These are phyloP conservation scores for Pseudocercospora musae DNA, from an alignment of 2,329 filamentous ascomycete species.

Conservation along the genomic window DNA sequence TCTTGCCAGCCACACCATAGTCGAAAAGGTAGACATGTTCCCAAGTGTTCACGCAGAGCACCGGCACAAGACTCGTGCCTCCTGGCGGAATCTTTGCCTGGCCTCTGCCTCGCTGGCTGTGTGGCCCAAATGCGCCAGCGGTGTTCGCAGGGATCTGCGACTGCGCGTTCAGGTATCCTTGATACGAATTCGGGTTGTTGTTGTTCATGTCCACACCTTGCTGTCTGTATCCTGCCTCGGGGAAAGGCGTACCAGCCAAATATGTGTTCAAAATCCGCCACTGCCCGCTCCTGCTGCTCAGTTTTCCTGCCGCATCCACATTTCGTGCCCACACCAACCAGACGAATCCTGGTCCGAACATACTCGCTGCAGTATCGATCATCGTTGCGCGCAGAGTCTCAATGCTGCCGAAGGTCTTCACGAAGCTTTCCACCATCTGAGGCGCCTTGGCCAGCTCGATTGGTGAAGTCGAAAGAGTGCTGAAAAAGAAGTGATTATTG, in stretches of 20 bases:
- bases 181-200: constrained; percentile 31
- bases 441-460: constrained; percentile 53
- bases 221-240: constrained; percentile 76
- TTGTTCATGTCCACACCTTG: constrained; percentile 69
- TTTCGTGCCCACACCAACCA: constrained; percentile 69
- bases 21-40: constrained; percentile 88
- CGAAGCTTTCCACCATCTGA: constrained; percentile 58
- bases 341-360: constrained; percentile 97
- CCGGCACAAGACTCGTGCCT: constrained; percentile 66
- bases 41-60: constrained; percentile 94
- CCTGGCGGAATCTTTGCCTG: constrained; percentile 56
- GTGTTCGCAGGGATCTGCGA: constrained; percentile 32
- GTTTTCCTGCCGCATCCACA: constrained; percentile 32
- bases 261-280: constrained; percentile 80
- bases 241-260: constrained; percentile 83
- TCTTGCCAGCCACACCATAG: constrained; percentile 75
- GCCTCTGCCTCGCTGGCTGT: constrained; percentile 29
- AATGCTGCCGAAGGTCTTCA: constrained; percentile 72
- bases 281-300: constrained; percentile 41
- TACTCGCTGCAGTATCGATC: constrained; percentile 73
- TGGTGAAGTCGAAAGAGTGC: constrained; percentile 32
- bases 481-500: constrained; percentile 87
- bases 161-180: constrained; percentile 22
- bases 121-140: constrained; percentile 40
- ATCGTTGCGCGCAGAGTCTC: constrained; percentile 79